Percentiles rank a stretch among this genome's conserved stretches.
phyloP scores from a whole-genome alignment of 1,284 basidiomycete species.

The Rhodotorula sp. region DNA sequence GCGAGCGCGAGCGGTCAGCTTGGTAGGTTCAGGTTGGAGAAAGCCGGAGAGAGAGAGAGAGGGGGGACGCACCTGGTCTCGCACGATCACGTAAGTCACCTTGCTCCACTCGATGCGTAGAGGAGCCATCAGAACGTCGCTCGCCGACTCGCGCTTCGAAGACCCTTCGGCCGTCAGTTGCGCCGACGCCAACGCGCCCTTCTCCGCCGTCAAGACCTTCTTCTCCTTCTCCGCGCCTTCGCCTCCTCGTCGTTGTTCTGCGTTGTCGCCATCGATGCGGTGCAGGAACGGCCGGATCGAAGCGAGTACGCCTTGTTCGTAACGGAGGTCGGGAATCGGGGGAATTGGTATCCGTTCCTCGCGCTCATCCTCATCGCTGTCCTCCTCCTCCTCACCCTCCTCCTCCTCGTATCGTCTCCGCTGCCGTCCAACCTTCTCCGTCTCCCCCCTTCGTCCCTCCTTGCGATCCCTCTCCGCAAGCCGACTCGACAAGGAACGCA shows the following conservation, averaged over 20 bases:
- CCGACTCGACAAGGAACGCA: conserved; percentile 7
- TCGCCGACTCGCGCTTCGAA: not conserved
- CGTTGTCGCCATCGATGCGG: not conserved
- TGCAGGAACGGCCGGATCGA: conserved; percentile 32
- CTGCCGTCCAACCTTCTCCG: too few relatives aligned
- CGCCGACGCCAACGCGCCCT: conserved; percentile 9
- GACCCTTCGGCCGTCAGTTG: conserved; percentile 13
- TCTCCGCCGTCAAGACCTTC: conserved; percentile 10
- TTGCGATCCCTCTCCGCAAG: conserved; percentile 8
- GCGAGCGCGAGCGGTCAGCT: too few relatives aligned
- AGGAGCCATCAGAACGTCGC: conserved; percentile 21
- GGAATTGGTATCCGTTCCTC: conserved; percentile 4
- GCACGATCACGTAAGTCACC: conserved; percentile 24
- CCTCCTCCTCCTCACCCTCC: too few relatives aligned
- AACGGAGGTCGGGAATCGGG: conserved; percentile 11
- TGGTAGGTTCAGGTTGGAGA: too few relatives aligned
- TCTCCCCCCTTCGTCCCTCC: not conserved
- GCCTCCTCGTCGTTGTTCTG: not conserved
- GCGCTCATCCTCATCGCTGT: not conserved
- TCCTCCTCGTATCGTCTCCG: not conserved
- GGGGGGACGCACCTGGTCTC: conserved; percentile 30
- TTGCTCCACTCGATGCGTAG: conserved; percentile 25
- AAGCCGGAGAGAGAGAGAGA: too few relatives aligned
- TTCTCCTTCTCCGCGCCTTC: conserved; percentile 3
- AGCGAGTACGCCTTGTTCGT: conserved; percentile 18